A percentile compares a stretch with the other conserved stretches of the same genome.
phyloP scores from a whole-genome alignment of 1,284 basidiomycete genomes.

The Gomphus sp. region DNA sequence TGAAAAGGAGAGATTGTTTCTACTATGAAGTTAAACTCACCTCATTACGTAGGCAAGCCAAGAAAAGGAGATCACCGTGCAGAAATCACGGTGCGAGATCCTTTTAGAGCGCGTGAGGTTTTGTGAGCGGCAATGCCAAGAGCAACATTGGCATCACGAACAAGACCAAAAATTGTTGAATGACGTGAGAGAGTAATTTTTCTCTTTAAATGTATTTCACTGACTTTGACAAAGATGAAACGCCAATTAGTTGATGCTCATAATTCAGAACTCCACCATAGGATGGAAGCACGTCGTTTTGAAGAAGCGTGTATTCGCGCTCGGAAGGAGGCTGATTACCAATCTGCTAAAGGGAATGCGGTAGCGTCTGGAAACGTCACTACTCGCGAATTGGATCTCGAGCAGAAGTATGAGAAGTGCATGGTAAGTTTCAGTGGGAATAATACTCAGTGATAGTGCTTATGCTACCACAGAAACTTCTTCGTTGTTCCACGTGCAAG shows the following conservation, averaged over 20 bases:
- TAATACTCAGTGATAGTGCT: background rate
- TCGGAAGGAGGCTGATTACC: slow-evolving; percentile 44
- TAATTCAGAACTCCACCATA: slow-evolving; percentile 3
- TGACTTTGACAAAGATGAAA: slow-evolving; percentile 22
- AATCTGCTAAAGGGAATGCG: slow-evolving; percentile 34
- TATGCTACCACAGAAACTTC: slow-evolving; percentile 48
- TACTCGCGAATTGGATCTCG: slow-evolving; percentile 31
- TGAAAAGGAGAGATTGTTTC: slow-evolving; percentile 8
- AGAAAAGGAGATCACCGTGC: slow-evolving; percentile 35
- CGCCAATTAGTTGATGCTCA: slow-evolving; percentile 12
- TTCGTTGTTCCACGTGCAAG: slow-evolving; percentile 91
- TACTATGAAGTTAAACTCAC: slow-evolving; percentile 25
- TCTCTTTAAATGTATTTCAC: background rate
- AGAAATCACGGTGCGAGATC: slow-evolving; percentile 31
- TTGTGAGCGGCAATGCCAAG: slow-evolving; percentile 14
- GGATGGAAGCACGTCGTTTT: slow-evolving; percentile 2
- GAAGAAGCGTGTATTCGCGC: slow-evolving; percentile 17
- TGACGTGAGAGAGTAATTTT: background rate
- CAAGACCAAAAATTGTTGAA: background rate
- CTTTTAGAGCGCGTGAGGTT: slow-evolving; percentile 30
- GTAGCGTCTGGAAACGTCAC: slow-evolving; percentile 19
- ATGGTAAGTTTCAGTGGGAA: slow-evolving; percentile 39
- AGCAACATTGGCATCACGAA: background rate
- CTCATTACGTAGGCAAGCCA: slow-evolving; percentile 31
- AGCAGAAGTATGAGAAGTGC: slow-evolving; percentile 49